Conservation (phyloP, 1,284 basidiomycete species). For the Malassezia sp. region DNA sequence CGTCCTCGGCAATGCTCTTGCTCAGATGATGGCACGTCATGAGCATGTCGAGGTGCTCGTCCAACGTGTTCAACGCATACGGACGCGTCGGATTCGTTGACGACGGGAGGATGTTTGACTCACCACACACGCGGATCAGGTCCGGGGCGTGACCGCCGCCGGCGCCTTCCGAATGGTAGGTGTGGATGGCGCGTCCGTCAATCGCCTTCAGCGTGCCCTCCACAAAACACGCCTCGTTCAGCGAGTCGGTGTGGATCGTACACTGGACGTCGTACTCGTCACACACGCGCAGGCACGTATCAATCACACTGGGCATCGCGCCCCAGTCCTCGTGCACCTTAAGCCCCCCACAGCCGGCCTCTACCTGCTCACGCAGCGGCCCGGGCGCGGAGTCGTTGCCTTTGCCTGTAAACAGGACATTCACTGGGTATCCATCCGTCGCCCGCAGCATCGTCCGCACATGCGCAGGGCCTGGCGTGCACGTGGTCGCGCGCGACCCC, state of each 20-base stretch:
- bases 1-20: slow-evolving; percentile 62
- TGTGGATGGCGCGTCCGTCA: slow-evolving; percentile 83
- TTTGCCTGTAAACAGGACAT: slow-evolving; percentile 67
- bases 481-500: slow-evolving; percentile 85
- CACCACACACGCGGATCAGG: slow-evolving; percentile 87
- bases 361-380: slow-evolving; percentile 66
- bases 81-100: slow-evolving; percentile 96
- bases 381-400: slow-evolving; percentile 74
- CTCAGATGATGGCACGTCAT: slow-evolving; percentile 58
- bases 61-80: slow-evolving; percentile 79
- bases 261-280: slow-evolving; percentile 94
- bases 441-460: slow-evolving; percentile 48
- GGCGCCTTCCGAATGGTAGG: slow-evolving; percentile 48
- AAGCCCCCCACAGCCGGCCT: slow-evolving; percentile 76
- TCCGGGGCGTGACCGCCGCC: slow-evolving; percentile 89
- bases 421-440: slow-evolving; percentile 77
- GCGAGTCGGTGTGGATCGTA: slow-evolving; percentile 92
- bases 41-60: slow-evolving; percentile 96
- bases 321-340: slow-evolving; percentile 99
- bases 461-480: slow-evolving; percentile 57
- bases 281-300: slow-evolving; percentile 63
- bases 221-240: slow-evolving; percentile 59
- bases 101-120: slow-evolving; percentile 81
- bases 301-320: slow-evolving; percentile 72
- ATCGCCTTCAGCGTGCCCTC: slow-evolving; percentile 88